Conservation (phyloP, 2,329 filamentous ascomycete genomes). For the Neofusicoccum kwambonambiense region DNA sequence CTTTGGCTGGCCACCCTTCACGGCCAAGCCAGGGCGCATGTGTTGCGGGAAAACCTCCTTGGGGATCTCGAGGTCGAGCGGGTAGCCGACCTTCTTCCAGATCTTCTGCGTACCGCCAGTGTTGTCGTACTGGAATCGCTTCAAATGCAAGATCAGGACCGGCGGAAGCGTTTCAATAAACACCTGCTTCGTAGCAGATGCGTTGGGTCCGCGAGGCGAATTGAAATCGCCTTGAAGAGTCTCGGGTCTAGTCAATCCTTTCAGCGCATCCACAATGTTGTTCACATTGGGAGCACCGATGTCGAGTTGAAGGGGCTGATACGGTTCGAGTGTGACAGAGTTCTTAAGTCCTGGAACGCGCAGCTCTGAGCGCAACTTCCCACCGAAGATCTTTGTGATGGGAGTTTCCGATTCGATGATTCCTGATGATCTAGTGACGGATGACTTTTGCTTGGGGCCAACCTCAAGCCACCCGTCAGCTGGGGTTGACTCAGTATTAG, state of each 20-base stretch:
- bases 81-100: constrained; percentile 97
- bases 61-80: constrained; percentile 89
- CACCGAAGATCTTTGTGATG: constrained; percentile 91
- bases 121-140: constrained; percentile 94
- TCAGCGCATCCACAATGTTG: constrained; percentile 89
- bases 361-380: constrained; percentile 85
- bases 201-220: constrained; percentile 72
- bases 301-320: constrained; percentile 90
- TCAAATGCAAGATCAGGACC: constrained; percentile 90
- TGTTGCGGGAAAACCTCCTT: constrained; percentile 81
- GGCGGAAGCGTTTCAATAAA: constrained; percentile 90
- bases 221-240: constrained; percentile 82
- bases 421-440: constrained; percentile 83
- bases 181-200: constrained; percentile 85
- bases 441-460: constrained; percentile 83
- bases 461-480: constrained; percentile 86
- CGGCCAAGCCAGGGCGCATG: constrained; percentile 64
- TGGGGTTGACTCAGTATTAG: constrained; percentile 43
- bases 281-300: constrained; percentile 84
- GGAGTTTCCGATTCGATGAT: constrained; percentile 71
- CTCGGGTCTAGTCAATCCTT: constrained; percentile 78
- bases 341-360: constrained; percentile 82
- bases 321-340: constrained; percentile 89
- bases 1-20: constrained; percentile 70
- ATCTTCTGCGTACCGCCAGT: constrained; percentile 91